Evolutionary conservation across 2,329 filamentous ascomycete species (phyloP), one percentile per base, ranked within the genome.

Genomic region (Magnaporthales sp.): DNA sequence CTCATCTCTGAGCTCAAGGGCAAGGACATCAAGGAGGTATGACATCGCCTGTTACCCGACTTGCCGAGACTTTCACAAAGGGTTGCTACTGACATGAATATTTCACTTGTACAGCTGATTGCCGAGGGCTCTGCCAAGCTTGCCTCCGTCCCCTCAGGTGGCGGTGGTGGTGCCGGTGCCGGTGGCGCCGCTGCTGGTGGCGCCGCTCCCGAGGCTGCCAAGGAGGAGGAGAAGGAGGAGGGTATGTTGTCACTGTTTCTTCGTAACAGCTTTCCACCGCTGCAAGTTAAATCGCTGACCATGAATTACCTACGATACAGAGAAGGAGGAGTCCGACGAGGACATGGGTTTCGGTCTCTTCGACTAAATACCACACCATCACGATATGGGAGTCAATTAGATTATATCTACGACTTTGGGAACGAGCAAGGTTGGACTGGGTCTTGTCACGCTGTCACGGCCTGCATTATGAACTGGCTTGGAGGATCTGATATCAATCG

Each of bases 61-160:
- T 61, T 61, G 3, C 5, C n/a, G 61, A 30, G 13, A 63, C n/a
- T 2, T 8, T 8, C 63, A 27, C 4, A 15, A 24, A 32, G 19
- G 8, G n/a, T 2, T n/a, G 11, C 29, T 3, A 19, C 22, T 27
- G 19, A 29, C 22, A 4, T 27, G 24, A 26, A 51, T 56, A 71
- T 51, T 13, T 54, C 26, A 26, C 4, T 62, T 11, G 2, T 71
- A 70, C 74, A 98, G 95, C 85, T 99, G 82, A 97, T 99, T 81
- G 76, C 91, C 76, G 88, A 93, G 83, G 95, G 95, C 79, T 88
- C 91, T 73, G 77, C 84, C 82, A 99, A 99, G 90, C 92, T 99
- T 77, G 95, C 95, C 75, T 97, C 94, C 82, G 94, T 99, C 78
- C 93, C 95, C 81, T 92, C 91, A 77, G 95, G 93, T 77, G 93